Conservation (phyloP, 2,329 filamentous ascomycete genomes). For the Aspergillus sp. region DNA sequence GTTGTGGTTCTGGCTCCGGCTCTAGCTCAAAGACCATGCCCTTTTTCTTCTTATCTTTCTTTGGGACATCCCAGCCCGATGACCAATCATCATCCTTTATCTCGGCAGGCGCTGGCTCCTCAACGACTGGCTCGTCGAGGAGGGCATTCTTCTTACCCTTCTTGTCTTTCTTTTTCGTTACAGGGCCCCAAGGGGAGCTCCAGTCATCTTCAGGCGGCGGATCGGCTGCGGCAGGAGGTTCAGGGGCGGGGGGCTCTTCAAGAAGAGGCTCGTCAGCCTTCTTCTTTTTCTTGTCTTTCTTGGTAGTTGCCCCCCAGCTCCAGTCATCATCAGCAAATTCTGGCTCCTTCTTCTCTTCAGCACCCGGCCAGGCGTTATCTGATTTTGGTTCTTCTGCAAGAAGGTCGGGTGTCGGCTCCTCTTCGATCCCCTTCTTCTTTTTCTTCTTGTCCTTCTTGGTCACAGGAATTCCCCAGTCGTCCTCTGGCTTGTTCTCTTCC, state of each 20-base stretch:
- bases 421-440: slow-evolving; percentile 33
- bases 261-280: slow-evolving; percentile 6
- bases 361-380: slow-evolving; percentile 1
- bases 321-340: slow-evolving; percentile 32
- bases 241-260: slow-evolving; percentile 33
- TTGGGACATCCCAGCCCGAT: slow-evolving; percentile 27
- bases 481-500: slow-evolving; percentile 41
- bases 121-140: slow-evolving; percentile 23
- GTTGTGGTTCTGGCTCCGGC: slow-evolving; percentile 27
- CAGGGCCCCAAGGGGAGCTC: background rate
- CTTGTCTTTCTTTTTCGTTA: slow-evolving; percentile 23
- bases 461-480: slow-evolving; percentile 42
- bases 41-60: slow-evolving; percentile 35
- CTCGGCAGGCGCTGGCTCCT: slow-evolving; percentile 23
- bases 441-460: slow-evolving; percentile 53
- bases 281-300: slow-evolving; percentile 40
- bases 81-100: slow-evolving; percentile 32
- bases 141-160: slow-evolving; percentile 36
- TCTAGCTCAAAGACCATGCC: slow-evolving; percentile 32
- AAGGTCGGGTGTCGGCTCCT: slow-evolving; percentile 24
- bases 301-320: slow-evolving; percentile 31
- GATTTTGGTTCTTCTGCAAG: slow-evolving; percentile 26
- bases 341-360: slow-evolving; percentile 6
- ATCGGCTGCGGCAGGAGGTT: slow-evolving; percentile 29
- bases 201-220: slow-evolving; percentile 41